These are phyloP conservation scores for Colletotrichum acutatum DNA, from an alignment of 2,329 filamentous ascomycete species.

Conservation along the genomic window DNA sequence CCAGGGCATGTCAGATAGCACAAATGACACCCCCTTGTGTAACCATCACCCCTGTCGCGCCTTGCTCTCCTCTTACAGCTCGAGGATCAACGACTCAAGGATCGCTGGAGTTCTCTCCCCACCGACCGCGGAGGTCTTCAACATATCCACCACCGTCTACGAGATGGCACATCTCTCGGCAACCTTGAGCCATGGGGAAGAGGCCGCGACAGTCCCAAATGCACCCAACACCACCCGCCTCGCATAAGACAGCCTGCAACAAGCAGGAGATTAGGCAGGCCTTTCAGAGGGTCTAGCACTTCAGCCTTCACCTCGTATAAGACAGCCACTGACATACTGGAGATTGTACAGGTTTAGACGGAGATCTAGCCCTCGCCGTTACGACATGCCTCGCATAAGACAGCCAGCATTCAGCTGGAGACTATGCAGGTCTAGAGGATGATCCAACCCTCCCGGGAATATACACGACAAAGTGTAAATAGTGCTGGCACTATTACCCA, in stretches of 20 bases:
- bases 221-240: neutral
- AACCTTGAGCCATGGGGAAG: neutral
- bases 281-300: neutral
- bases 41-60: neutral
- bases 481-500: neutral
- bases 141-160: neutral
- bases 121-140: neutral
- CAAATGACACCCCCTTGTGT: neutral
- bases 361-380: too few relatives aligned
- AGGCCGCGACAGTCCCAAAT: neutral
- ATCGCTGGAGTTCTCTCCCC: neutral
- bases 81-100: neutral
- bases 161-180: neutral
- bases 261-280: neutral
- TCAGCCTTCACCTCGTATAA: too few relatives aligned
- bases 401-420: too few relatives aligned
- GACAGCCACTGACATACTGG: too few relatives aligned
- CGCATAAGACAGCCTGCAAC: neutral
- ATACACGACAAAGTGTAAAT: neutral
- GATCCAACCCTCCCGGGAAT: neutral
- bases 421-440: neutral
- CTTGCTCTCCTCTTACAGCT: neutral
- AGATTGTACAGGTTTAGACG: too few relatives aligned
- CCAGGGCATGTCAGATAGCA: neutral
- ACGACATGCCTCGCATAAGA: too few relatives aligned